A percentile compares a stretch with the other conserved stretches of the same genome.
These are phyloP conservation scores for Paramecium primaurelia DNA, from an alignment of 73 alveolate genomes.

Conservation along the genomic window DNA sequence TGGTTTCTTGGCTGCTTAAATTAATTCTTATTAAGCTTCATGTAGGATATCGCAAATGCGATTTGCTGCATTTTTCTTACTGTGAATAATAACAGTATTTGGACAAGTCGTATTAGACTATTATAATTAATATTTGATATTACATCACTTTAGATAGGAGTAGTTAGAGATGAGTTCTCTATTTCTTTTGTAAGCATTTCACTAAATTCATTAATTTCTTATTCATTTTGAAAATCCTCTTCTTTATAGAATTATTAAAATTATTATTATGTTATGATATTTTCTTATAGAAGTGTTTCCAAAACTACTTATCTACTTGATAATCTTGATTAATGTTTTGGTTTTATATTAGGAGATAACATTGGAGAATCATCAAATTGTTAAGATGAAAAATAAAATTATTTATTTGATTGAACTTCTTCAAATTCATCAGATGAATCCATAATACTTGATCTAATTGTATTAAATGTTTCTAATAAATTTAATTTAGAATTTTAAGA, in stretches of 20 bases:
- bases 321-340: background rate
- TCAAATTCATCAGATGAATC: constrained; percentile 22
- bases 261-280: background rate
- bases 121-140: background rate
- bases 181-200: background rate
- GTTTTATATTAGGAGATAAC: background rate
- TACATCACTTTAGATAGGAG: constrained; percentile 38
- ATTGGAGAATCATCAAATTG: constrained; percentile 43
- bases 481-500: background rate
- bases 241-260: constrained; percentile 1
- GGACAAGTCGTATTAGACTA: constrained; percentile 40
- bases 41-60: background rate
- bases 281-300: constrained; percentile 18
- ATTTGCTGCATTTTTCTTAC: background rate
- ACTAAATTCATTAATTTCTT: constrained; percentile 19
- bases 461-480: constrained; percentile 3
- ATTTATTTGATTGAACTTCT: background rate
- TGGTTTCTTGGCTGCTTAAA: constrained; percentile 11
- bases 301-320: constrained; percentile 42
- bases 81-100: background rate
- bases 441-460: constrained; percentile 11
- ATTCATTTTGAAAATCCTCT: constrained; percentile 22
- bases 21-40: background rate
- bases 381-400: background rate
- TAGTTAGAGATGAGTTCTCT: background rate